Conservation (phyloP, 2,329 filamentous ascomycete genomes). For the Sphaerulina musiva region DNA sequence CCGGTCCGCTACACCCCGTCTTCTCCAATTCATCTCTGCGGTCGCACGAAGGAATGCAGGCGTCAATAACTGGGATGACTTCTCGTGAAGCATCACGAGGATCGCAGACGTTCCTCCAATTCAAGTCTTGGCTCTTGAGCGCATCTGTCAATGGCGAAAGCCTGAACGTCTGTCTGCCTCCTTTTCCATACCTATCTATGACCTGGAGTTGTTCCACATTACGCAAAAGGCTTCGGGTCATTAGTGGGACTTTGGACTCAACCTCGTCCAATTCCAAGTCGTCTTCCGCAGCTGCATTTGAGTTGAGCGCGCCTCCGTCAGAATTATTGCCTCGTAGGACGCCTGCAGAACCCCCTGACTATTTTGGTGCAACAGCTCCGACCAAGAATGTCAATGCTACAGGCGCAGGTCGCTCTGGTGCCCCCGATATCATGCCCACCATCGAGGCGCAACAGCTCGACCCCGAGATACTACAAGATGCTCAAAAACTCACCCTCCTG, state of each 20-base stretch:
- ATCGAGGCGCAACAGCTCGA: constrained; percentile 17
- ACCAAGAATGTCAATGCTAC: constrained; percentile 9
- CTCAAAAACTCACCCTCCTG: constrained; percentile 5
- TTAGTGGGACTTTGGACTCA: constrained; percentile 47
- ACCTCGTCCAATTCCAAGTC: constrained; percentile 12
- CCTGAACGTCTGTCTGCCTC: constrained; percentile 49
- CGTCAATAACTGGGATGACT: constrained; percentile 49
- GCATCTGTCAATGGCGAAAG: constrained; percentile 49
- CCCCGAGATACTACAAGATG: background rate
- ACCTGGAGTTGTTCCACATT: constrained; percentile 67
- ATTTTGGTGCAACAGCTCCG: constrained; percentile 22
- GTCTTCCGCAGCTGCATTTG: constrained; percentile 14
- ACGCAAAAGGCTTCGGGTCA: constrained; percentile 60
- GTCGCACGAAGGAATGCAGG: constrained; percentile 49
- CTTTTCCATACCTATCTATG: constrained; percentile 57
- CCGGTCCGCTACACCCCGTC: constrained; percentile 53
- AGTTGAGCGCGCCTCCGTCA: constrained; percentile 26
- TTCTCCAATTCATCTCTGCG: constrained; percentile 65
- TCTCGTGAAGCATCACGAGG: constrained; percentile 36
- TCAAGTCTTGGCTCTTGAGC: constrained; percentile 63
- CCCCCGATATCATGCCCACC: constrained; percentile 22
- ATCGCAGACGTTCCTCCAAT: constrained; percentile 50
- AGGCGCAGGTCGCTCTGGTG: constrained; percentile 9
- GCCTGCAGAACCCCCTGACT: constrained; percentile 24
- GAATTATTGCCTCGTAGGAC: constrained; percentile 3